Base-by-base conservation (phyloP, 148 eudicot genomes). In the Chenopodium formosanum region DNA sequence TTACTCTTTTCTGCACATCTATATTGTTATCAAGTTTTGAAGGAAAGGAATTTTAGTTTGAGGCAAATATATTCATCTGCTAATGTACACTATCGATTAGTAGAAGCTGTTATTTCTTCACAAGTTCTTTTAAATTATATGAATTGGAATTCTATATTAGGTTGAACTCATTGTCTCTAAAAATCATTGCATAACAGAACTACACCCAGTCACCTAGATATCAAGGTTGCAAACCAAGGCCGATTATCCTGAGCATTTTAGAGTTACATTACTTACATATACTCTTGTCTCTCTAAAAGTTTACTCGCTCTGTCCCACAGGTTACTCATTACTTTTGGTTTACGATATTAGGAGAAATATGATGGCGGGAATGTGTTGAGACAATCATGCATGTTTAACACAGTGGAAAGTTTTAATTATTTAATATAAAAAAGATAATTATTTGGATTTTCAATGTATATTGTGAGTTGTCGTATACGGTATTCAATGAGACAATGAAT, bases 61-160 rank as follows among this genome's bases (percentile, higher is more conserved):
- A n/a, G 17, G 40, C 70, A 67, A 67, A 10, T 19, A 9, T n/a
- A 65, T 47, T 48, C 9, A 25, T 48, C 32, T 48, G 19, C 10
- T 13, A 58, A 4, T n/a, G 7, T n/a, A 62, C 44, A 25, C 29
- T 25, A 27, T 19, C 22, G 17, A 14, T 62, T n/a, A 47, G 14
- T 73, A 6, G 76, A 73, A 73, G 70, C 70, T 47, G 16, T 73
- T 56, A 74, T 50, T 74, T 53, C 37, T 52, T 74, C 22, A 48
- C 19, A 12, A 27, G 34, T 74, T n/a, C 70, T 67, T 11, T 25
- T 37, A 27, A 74, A 12, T 10, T 52, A 40, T 7, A 19, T 74
- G 34, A n/a, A 14, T 74, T 50, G 16, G 66, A 20, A 62, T 58
- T 58, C 22, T 14, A 58, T 58, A 58, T 62, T n/a, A 62, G 25